Conservation (phyloP, 2,329 filamentous ascomycete species). For the Lachnellula arida region DNA sequence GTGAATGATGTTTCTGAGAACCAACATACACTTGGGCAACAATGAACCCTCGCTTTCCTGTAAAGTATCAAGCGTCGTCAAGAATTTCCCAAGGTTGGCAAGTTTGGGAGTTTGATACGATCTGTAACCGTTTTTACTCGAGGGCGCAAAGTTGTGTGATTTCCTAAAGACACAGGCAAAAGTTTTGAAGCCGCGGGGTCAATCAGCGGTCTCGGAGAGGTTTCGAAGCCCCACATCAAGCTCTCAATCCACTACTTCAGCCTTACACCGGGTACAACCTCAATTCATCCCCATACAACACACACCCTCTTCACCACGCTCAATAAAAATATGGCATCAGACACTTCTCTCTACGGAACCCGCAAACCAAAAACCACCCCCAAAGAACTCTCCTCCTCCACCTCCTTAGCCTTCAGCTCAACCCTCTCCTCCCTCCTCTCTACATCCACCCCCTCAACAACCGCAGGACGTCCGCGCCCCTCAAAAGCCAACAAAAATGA, state of each 20-base stretch:
- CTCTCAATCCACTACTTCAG: background rate
- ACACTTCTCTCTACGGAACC: slow-evolving; percentile 72
- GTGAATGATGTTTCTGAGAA: background rate
- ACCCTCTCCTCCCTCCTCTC: slow-evolving; percentile 80
- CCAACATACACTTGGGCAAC: background rate
- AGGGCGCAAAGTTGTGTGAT: no score
- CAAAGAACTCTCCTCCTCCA: slow-evolving; percentile 65
- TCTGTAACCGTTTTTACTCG: no score
- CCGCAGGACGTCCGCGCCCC: slow-evolving; percentile 48
- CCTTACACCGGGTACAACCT: background rate
- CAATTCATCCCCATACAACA: background rate
- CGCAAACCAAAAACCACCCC: slow-evolving; percentile 62
- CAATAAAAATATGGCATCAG: slow-evolving; percentile 35
- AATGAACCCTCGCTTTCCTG: background rate
- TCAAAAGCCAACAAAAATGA: slow-evolving; percentile 54
- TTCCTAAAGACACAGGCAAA: no score
- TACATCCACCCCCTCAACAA: slow-evolving; percentile 37
- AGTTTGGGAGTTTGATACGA: no score
- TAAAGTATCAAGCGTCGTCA: no score
- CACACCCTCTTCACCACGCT: background rate
- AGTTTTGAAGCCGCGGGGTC: no score
- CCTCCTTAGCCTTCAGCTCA: slow-evolving; percentile 79
- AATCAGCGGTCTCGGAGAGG: no score
- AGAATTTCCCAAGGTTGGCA: no score
- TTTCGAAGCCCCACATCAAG: no score